A percentile compares a stretch with the other conserved stretches of the same genome.
These are phyloP conservation scores for Raphanus raphanistrum DNA, from an alignment of 345 rosid species.

Conservation along the genomic window DNA sequence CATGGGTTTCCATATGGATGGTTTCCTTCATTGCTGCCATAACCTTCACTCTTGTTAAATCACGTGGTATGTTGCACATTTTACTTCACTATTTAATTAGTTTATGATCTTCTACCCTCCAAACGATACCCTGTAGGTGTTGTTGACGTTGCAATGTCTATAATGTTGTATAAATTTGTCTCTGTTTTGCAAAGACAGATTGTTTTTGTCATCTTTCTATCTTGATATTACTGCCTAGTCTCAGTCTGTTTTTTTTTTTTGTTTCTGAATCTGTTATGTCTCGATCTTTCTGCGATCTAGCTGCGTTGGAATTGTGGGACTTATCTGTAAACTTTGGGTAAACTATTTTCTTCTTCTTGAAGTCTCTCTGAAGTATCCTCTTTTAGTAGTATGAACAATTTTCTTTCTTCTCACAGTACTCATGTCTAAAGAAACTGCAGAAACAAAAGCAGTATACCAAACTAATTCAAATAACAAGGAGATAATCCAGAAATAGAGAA, in stretches of 20 bases:
- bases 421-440: not conserved
- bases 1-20: constrained; percentile 90
- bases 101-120: not conserved
- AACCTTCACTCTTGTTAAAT: constrained; percentile 76
- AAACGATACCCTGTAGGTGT: no score
- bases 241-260: constrained; percentile 2
- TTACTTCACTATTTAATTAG: not conserved
- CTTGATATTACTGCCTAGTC: not conserved
- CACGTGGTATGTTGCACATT: constrained; percentile 59
- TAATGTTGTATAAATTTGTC: no score
- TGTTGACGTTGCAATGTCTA: no score
- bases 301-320: constrained; percentile 49
- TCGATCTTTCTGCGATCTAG: constrained; percentile 50
- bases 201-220: no score
- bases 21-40: constrained; percentile 89
- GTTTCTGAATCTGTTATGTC: constrained; percentile 17
- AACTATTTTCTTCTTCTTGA: constrained; percentile 10
- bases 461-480: not conserved
- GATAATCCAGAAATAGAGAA: not conserved
- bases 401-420: not conserved
- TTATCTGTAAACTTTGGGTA: constrained; percentile 77
- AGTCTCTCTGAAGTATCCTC: not conserved
- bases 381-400: not conserved
- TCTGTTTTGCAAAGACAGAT: no score
- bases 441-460: not conserved